Base-by-base conservation (phyloP, 345 rosid genomes). In the Turnera subulata region DNA sequence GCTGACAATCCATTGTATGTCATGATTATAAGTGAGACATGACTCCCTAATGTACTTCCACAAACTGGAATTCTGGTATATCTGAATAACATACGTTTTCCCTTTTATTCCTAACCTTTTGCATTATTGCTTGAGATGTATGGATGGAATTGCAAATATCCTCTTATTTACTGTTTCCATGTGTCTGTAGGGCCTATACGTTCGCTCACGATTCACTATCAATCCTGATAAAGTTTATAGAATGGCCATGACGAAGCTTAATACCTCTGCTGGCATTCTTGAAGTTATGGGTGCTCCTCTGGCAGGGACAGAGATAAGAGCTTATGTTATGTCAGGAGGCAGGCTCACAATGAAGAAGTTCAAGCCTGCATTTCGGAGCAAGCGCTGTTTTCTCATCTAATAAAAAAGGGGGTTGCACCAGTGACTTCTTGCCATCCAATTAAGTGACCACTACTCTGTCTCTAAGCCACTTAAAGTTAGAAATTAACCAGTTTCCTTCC, bases 231-330 rank as follows among this genome's bases (percentile, higher is more conserved):
- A 73, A 78, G 91, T 86, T 48, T 92, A 86, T 69, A 79, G 97
- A 80, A 86, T 86, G 53, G 88, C 94, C 32, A 89, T 89, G 97
- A 80, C 84, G 64, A 83, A 58, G 77, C 96, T 93, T 22, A 89
- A 93, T 66, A 83, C 91, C 20, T 72, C 89, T 55, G 96, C 97
- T 71, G 94, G 84, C 44, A 84, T 82, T 77, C 99, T 93, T 46
- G 99, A 93, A 76, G 94, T 89, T 61, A 89, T 93, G 97, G 99
- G 96, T 59, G 98, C 96, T 53, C 98, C 98, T 32, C 88, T 91
- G 20, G 39, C 82, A n/a, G 96, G 96, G 54, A 82, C 96, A 25
- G 84, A 76, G 23, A 67, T 86, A 61, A 84, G 99, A 77, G 99
- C 97, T 33, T 93, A 93, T 65, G 83, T 93, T 61, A 93, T 89